These are phyloP conservation scores for Solanum sparsipilum DNA, from an alignment of 257 asterid genomes.

Conservation along the genomic window DNA sequence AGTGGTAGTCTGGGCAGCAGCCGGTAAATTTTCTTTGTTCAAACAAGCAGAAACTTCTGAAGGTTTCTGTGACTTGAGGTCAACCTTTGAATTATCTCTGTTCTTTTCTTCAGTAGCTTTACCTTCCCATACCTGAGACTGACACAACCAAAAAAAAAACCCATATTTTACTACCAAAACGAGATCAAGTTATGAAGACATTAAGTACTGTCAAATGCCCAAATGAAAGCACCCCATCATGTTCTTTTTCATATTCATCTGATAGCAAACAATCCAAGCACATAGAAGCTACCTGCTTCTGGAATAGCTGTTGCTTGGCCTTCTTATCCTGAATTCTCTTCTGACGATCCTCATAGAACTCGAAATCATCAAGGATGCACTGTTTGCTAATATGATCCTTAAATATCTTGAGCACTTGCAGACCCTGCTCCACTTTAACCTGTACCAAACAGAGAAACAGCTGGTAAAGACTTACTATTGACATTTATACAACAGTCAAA, in stretches of 20 bases:
- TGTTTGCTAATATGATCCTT: slow-evolving; percentile 46
- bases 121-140: slow-evolving; percentile 16
- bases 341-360: slow-evolving; percentile 69
- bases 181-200: not conserved
- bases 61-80: slow-evolving; percentile 12
- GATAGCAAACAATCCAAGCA: not conserved
- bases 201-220: not conserved
- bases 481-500: no score
- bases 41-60: slow-evolving; percentile 5
- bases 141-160: not conserved
- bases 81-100: slow-evolving; percentile 21
- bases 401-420: slow-evolving; percentile 49
- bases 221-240: not conserved
- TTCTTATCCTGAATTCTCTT: slow-evolving; percentile 52
- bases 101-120: slow-evolving; percentile 13
- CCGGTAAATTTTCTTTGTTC: slow-evolving; percentile 4
- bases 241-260: not conserved
- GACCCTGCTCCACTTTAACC: slow-evolving; percentile 65
- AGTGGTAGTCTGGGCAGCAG: not conserved
- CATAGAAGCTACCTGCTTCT: slow-evolving; percentile 30
- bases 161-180: not conserved
- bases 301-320: slow-evolving; percentile 37
- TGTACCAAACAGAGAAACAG: slow-evolving; percentile 9
- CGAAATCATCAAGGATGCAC: slow-evolving; percentile 64
- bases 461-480: not conserved